Evolutionary conservation across 1,139 yeast species (phyloP).

Genomic region (Scheffersomyces quercinus): DNA sequence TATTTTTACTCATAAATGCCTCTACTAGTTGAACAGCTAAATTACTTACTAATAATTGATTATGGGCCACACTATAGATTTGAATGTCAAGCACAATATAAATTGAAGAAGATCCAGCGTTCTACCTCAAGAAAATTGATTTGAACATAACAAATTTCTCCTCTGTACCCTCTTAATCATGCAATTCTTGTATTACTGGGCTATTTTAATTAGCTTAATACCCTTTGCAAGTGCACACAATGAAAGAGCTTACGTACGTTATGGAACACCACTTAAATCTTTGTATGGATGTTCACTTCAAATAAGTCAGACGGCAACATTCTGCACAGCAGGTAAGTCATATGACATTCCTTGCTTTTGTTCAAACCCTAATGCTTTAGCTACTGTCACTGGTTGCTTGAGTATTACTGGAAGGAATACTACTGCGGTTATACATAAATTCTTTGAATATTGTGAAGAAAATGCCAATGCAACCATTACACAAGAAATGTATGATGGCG

Average conservation of each 20-base stretch:
- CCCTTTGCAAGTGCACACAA: too few species aligned
- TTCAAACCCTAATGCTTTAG: constrained; percentile 12
- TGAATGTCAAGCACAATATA: neutral
- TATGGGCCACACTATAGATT: neutral
- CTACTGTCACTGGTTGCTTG: constrained; percentile 15
- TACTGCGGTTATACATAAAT: neutral
- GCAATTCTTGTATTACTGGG: too few species aligned
- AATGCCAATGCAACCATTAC: constrained; percentile 14
- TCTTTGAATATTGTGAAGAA: constrained; percentile 10
- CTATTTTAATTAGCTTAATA: too few species aligned
- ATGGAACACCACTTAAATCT: constrained; percentile 6
- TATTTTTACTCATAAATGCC: too few species aligned
- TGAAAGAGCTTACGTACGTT: constrained; percentile 10
- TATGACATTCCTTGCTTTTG: constrained; percentile 10
- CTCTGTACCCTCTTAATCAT: constrained; percentile 6
- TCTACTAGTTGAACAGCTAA: too few species aligned
- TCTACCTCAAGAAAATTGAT: neutral
- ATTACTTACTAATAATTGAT: too few species aligned
- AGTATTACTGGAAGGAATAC: constrained; percentile 2
- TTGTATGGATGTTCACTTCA: constrained; percentile 21
- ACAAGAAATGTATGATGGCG: constrained; percentile 14
- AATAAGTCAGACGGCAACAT: constrained; percentile 13
- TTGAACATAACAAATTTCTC: neutral
- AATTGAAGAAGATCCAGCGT: constrained; percentile 3
- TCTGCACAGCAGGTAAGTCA: constrained; percentile 11